These are phyloP conservation scores for Elsinoe ampelina DNA, from an alignment of 2,329 filamentous ascomycete species.

Conservation along the genomic window DNA sequence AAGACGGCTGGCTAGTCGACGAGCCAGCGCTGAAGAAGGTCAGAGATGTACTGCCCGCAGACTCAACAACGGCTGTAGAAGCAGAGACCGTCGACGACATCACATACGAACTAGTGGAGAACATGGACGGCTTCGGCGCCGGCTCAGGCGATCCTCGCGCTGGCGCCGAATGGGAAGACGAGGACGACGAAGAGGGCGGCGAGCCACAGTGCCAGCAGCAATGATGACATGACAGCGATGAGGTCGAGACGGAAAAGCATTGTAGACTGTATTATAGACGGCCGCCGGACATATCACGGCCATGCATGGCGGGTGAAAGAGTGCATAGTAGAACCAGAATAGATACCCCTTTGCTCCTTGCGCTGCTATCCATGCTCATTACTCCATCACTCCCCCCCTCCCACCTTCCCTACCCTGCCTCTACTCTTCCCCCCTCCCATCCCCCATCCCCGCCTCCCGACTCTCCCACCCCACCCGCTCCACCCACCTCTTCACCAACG, in stretches of 20 bases:
- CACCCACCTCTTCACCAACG: conserved; percentile 89
- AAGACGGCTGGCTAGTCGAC: conserved; percentile 67
- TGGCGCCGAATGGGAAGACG: conserved; percentile 61
- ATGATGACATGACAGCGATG: conserved; percentile 33
- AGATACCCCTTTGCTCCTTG: not conserved
- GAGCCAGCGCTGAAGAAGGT: conserved; percentile 63
- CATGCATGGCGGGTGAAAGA: not conserved
- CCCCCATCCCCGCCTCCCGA: conserved; percentile 18
- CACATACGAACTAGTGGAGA: conserved; percentile 70
- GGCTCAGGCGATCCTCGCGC: conserved; percentile 59
- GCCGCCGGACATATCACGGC: not conserved
- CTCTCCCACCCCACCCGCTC: conserved; percentile 75
- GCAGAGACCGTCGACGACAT: conserved; percentile 79
- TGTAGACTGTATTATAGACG: conserved; percentile 11
- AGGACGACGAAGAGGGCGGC: conserved; percentile 54
- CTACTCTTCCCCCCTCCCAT: not conserved
- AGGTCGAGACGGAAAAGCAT: not conserved
- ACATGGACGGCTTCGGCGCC: conserved; percentile 75
- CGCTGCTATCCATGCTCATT: no score
- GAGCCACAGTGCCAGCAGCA: conserved; percentile 64
- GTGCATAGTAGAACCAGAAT: not conserved
- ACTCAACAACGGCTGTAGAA: conserved; percentile 43
- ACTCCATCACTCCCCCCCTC: not conserved
- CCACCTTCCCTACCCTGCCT: not conserved
- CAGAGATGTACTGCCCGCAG: conserved; percentile 60